These are phyloP conservation scores for Clonostachys rosea DNA, from an alignment of 2,329 filamentous ascomycete genomes.

Conservation along the genomic window DNA sequence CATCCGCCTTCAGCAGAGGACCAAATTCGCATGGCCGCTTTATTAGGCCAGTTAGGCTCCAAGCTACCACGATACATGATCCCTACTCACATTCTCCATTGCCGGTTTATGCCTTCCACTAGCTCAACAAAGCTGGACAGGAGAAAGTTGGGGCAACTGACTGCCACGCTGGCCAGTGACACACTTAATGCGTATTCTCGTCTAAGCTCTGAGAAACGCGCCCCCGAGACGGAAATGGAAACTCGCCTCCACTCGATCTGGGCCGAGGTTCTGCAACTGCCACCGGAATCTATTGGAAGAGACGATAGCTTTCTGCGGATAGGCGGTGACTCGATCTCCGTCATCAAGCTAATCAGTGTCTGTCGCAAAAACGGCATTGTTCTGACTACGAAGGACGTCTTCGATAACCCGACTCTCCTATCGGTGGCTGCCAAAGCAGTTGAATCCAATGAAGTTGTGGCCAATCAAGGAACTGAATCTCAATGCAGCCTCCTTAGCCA, in stretches of 20 bases:
- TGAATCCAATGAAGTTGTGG: no score
- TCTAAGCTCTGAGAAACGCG: slow-evolving; percentile 12
- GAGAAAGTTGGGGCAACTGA: slow-evolving; percentile 1
- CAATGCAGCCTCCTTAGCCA: no score
- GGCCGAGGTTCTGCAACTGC: slow-evolving; percentile 4
- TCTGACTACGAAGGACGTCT: slow-evolving; percentile 8
- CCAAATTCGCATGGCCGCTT: background rate
- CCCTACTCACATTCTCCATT: slow-evolving; percentile 5
- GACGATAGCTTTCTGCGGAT: slow-evolving; percentile 6
- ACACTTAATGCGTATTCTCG: slow-evolving; percentile 10
- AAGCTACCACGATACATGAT: slow-evolving; percentile 8
- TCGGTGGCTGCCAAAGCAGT: background rate
- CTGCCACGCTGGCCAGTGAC: slow-evolving; percentile 3
- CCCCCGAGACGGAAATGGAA: slow-evolving; percentile 11
- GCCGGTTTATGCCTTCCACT: slow-evolving; percentile 2
- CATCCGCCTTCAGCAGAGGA: background rate
- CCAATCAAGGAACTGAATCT: no score
- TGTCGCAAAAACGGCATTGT: background rate
- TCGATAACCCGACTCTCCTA: slow-evolving; percentile 2
- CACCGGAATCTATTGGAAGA: slow-evolving; percentile 1
- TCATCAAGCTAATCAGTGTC: slow-evolving; percentile 5
- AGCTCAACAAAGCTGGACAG: slow-evolving; percentile 33
- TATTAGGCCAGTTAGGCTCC: slow-evolving; percentile 1
- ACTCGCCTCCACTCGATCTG: slow-evolving; percentile 25
- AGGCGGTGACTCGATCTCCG: slow-evolving; percentile 9